Percentiles rank a stretch among this genome's conserved stretches.
Evolutionary conservation across 495 filamentous ascomycete genomes (phyloP).

Genomic region (Penicillium longicatenatum): DNA sequence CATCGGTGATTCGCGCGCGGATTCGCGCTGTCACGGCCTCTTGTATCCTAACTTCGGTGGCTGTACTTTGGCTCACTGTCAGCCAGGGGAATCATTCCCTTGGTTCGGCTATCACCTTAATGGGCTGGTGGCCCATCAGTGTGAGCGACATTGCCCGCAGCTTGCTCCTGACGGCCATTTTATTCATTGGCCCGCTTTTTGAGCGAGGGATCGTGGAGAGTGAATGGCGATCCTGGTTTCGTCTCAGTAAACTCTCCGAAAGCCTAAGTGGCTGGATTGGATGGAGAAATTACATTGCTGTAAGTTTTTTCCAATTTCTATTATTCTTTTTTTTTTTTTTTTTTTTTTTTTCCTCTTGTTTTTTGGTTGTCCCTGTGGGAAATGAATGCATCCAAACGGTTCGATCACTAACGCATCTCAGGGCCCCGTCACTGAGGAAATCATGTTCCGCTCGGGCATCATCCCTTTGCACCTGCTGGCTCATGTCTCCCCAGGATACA

Average conservation of each 20-base stretch:
- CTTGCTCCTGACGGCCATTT: constrained; percentile 68
- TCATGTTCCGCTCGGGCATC: constrained; percentile 86
- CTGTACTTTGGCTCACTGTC: constrained; percentile 63
- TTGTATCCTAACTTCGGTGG: constrained; percentile 59
- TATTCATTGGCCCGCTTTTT: constrained; percentile 86
- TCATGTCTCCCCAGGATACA: constrained; percentile 53
- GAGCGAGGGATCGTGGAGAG: constrained; percentile 70
- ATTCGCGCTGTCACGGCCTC: constrained; percentile 76
- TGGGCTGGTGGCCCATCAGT: constrained; percentile 76
- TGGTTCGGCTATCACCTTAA: constrained; percentile 57
- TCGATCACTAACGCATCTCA: constrained; percentile 31
- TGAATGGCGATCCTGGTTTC: constrained; percentile 67
- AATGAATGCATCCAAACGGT: neutral
- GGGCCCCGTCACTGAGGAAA: constrained; percentile 90
- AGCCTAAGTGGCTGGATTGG: constrained; percentile 62
- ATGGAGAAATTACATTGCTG: constrained; percentile 66
- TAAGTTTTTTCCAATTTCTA: constrained; percentile 51
- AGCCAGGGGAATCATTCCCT: constrained; percentile 45
- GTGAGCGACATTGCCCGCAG: constrained; percentile 57
- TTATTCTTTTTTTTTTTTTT: constrained; percentile 24
- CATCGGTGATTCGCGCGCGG: constrained; percentile 85
- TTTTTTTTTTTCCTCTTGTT: neutral
- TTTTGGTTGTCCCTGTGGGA: neutral
- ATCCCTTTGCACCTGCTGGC: constrained; percentile 82
- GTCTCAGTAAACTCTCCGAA: constrained; percentile 40